Conservation (phyloP, 2,329 filamentous ascomycete species). For the Cladophialophora psammophila region DNA sequence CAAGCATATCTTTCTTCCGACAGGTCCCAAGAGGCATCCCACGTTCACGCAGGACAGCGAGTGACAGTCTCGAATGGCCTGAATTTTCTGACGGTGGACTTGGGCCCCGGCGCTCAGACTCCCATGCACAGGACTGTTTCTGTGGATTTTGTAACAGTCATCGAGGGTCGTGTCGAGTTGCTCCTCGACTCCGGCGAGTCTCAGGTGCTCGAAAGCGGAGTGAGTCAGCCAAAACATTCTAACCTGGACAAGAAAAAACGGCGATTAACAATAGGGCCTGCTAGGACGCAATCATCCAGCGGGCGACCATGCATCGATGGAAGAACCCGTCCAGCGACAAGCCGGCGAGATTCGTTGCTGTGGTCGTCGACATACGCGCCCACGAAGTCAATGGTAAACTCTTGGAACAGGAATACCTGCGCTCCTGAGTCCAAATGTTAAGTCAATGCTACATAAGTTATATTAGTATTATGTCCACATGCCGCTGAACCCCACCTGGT, state of each 20-base stretch:
- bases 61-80: neutral
- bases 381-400: no score
- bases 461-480: no score
- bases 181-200: neutral
- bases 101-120: neutral
- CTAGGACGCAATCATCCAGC: neutral
- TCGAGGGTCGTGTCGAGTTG: neutral
- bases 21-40: neutral
- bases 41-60: neutral
- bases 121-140: neutral
- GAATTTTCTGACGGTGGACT: slow-evolving; percentile 2
- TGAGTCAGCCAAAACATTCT: neutral
- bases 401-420: no score
- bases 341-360: no score
- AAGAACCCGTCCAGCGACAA: neutral
- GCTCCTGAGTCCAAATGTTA: no score
- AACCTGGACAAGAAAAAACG: neutral
- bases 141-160: slow-evolving; percentile 1
- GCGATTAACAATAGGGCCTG: neutral
- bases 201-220: neutral
- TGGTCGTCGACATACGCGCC: no score
- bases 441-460: no score
- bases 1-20: neutral
- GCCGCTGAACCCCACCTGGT: no score
- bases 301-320: slow-evolving; percentile 3